Percentiles rank a stretch among this genome's conserved stretches.
Conservation (phyloP, 306 rosid species). For the Dryas octopetala region DNA sequence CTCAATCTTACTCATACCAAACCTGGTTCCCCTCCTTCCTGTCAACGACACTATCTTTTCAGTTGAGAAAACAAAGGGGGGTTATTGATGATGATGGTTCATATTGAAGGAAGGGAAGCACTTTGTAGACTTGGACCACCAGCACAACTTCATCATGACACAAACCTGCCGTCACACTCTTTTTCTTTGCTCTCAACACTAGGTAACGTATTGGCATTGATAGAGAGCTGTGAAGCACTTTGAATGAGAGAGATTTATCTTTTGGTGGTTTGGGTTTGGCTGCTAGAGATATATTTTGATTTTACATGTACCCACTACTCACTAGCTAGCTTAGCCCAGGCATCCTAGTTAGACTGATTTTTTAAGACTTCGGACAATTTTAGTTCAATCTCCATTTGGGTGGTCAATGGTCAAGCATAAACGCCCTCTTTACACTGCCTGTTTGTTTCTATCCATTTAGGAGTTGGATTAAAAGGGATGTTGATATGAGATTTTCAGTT, state of each 20-base stretch:
- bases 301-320: neutral
- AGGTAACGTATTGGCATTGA: neutral
- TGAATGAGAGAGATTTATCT: neutral
- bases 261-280: conserved; percentile 17
- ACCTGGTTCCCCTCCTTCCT: neutral
- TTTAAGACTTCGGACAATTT: neutral
- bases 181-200: conserved; percentile 6
- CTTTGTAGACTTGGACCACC: conserved; percentile 27
- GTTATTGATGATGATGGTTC: conserved; percentile 12
- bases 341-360: conserved; percentile 1
- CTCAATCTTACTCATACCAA: neutral
- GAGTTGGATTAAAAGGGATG: conserved; percentile 9
- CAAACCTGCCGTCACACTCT: conserved; percentile 21
- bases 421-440: neutral
- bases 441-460: conserved; percentile 5
- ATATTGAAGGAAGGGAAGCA: conserved; percentile 17
- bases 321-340: neutral
- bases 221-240: conserved; percentile 32
- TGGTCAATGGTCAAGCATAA: conserved; percentile 23
- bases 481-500: neutral
- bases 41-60: conserved; percentile 18
- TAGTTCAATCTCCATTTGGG: conserved; percentile 30
- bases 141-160: conserved; percentile 20
- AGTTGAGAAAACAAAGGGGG: conserved; percentile 6
- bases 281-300: neutral